Conservation (phyloP, 305 asterid species). For the Plantago lanceolata region DNA sequence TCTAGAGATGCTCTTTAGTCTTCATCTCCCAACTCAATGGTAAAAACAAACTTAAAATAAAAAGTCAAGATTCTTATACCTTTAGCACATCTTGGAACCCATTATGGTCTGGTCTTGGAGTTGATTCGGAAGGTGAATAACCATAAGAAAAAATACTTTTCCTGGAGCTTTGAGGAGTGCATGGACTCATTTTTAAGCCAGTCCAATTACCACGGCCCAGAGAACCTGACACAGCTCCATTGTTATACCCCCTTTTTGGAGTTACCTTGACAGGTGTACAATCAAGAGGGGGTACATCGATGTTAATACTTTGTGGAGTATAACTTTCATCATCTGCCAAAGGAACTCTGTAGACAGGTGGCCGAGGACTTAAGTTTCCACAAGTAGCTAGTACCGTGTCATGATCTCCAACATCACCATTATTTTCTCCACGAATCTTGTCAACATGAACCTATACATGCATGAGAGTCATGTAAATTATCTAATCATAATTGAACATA, state of each 20-base stretch:
- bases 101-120: neutral
- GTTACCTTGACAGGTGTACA: constrained; percentile 20
- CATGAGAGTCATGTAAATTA: constrained; percentile 17
- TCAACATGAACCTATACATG: constrained; percentile 43
- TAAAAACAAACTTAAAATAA: no score
- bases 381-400: constrained; percentile 14
- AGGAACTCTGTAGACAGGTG: constrained; percentile 17
- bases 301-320: constrained; percentile 18
- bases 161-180: neutral
- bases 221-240: constrained; percentile 18
- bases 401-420: constrained; percentile 3
- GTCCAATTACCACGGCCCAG: constrained; percentile 13
- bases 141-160: neutral
- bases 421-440: constrained; percentile 13
- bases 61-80: no score
- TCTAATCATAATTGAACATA: constrained; percentile 6
- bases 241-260: constrained; percentile 21
- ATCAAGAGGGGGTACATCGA: constrained; percentile 12
- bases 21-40: no score
- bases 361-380: constrained; percentile 15
- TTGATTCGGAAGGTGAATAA: neutral
- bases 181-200: neutral
- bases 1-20: neutral
- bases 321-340: constrained; percentile 9
- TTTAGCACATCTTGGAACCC: neutral